phyloP scores from a whole-genome alignment of 176 grass and related monocot genomes.

The Cocos nucifera region DNA sequence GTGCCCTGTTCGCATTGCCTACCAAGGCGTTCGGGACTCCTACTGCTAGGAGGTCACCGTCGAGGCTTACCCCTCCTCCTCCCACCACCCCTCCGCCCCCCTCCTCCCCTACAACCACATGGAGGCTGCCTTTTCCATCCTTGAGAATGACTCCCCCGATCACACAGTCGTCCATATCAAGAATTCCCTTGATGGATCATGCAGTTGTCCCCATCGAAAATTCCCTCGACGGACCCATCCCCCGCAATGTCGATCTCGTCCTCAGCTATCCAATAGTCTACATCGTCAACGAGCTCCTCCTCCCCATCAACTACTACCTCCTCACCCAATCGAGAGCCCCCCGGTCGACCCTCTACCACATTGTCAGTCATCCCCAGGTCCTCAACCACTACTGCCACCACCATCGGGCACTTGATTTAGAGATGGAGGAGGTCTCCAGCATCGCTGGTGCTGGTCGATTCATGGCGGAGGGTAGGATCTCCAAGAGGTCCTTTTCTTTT shows the following conservation, averaged over 20 bases:
- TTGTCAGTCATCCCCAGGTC: conserved; percentile 27
- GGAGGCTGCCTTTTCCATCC: too few species aligned
- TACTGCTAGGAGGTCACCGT: too few species aligned
- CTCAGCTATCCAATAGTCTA: conserved; percentile 23
- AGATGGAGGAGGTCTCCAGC: conserved; percentile 14
- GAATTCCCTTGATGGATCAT: too few species aligned
- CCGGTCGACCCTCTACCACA: conserved; percentile 7
- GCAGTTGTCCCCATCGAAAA: conserved; percentile 29
- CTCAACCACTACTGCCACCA: conserved; percentile 15
- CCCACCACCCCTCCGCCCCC: too few species aligned
- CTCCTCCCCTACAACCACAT: too few species aligned
- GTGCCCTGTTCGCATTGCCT: too few species aligned
- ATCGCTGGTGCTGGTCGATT: conserved; percentile 7
- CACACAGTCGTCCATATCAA: too few species aligned
- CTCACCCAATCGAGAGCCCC: conserved; percentile 5
- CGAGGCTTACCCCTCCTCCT: too few species aligned
- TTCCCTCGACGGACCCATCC: conserved; percentile 26
- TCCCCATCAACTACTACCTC: conserved; percentile 31
- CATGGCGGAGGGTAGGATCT: conserved; percentile 7
- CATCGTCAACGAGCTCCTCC: conserved; percentile 20
- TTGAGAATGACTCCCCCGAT: too few species aligned
- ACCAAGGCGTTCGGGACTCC: too few species aligned
- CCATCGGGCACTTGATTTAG: background rate
- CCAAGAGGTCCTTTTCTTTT: background rate
- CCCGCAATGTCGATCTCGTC: conserved; percentile 27